Evolutionary conservation across 139 green algal species (phyloP).

Genomic region (Chlamydomonas sp.): DNA sequence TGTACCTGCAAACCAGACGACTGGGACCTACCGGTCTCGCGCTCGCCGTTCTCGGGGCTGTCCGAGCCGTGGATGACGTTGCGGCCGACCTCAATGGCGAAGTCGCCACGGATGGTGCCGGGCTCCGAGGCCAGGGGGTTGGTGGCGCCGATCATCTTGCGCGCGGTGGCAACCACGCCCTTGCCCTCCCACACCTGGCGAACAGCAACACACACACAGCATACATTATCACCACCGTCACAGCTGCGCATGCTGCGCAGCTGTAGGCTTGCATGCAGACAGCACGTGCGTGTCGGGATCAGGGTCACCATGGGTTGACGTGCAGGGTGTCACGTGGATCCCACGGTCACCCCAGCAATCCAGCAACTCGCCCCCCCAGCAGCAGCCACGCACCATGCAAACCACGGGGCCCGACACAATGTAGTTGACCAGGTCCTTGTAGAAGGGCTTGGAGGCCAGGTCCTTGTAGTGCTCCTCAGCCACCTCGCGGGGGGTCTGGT

Average conservation of each 20-base stretch:
- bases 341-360: too few relatives aligned
- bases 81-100: slow-evolving; percentile 86
- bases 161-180: slow-evolving; percentile 90
- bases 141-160: slow-evolving; percentile 95
- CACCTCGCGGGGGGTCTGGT: slow-evolving; percentile 76
- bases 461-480: slow-evolving; percentile 96
- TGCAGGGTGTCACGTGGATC: too few relatives aligned
- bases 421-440: slow-evolving; percentile 94
- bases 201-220: not conserved
- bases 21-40: slow-evolving; percentile 78
- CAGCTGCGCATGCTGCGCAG: too few relatives aligned
- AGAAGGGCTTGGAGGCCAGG: slow-evolving; percentile 94
- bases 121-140: slow-evolving; percentile 94
- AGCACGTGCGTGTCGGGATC: too few relatives aligned
- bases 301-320: too few relatives aligned
- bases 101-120: slow-evolving; percentile 95
- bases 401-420: slow-evolving; percentile 98
- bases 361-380: too few relatives aligned
- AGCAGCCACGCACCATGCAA: slow-evolving; percentile 83
- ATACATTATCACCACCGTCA: too few relatives aligned
- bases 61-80: slow-evolving; percentile 97
- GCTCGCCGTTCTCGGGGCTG: slow-evolving; percentile 90
- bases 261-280: too few relatives aligned
- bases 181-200: slow-evolving; percentile 94
- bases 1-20: not conserved